Base-by-base conservation (phyloP, 2,329 filamentous ascomycete species). In the Colletotrichum sp. region DNA sequence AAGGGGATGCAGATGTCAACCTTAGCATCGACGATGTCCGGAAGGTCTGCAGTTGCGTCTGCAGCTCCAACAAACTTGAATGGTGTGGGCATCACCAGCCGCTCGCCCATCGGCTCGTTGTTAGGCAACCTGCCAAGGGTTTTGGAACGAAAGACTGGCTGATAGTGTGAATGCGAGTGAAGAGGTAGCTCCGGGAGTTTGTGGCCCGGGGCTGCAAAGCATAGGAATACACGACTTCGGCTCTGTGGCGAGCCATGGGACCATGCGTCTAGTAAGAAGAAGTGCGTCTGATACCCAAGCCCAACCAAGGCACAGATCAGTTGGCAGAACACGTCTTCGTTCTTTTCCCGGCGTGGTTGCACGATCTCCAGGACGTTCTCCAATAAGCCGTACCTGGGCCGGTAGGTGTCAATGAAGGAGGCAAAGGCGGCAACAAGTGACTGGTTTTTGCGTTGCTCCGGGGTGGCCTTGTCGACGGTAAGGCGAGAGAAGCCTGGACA, bases 361-460 rank as follows among this genome's bases (percentile, higher is more conserved):
- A 94, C 89, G 85, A 96, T 95, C 0, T 86, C 88, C 0, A 90
- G 84, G 0, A 98, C 95, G 78, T 98, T 98, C 82, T 98, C 95
- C 0, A 98, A 87, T 0, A 96, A 78, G 0, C 92, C 94, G 80
- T 94, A 96, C n/a, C 90, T 88, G 0, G 95, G 95, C 0, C 93
- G 90, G 78, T 95, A 96, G 0, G 95, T 85, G 77, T 98, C 95
- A 3, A 96, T 87, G 75, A 90, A 95, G 0, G 95, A 92, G 0
- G 92, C 93, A 49, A 96, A 95, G 0, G 94, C 94, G 0, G 94
- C 95, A 0, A 97, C 90, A 34, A 97, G 90, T 0, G 94, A 96
- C 39, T 94, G 93, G 80, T 97, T 95, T 75, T 91, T 91, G 8
- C 92, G 84, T 10, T 94, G 93, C 6, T 85, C 70, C 0, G 86